A percentile compares a stretch with the other conserved stretches of the same genome.
Conservation (phyloP, 1,139 yeast genomes). For the Taphrina deformans region DNA sequence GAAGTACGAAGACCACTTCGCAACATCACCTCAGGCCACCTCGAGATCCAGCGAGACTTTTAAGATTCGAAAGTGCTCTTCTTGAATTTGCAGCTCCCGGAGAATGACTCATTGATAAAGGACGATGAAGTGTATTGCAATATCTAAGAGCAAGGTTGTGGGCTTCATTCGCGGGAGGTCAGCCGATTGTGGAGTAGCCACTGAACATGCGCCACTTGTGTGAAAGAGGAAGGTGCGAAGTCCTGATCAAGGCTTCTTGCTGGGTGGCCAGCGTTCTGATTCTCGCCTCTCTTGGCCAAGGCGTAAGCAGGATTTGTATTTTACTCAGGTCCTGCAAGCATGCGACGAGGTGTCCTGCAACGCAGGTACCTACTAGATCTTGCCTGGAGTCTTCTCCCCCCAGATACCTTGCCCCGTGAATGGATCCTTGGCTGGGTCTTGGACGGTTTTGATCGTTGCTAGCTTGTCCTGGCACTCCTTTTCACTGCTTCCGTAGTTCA, state of each 20-base stretch:
- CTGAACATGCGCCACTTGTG: not conserved
- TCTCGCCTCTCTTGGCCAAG: too few species aligned
- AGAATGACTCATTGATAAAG: too few species aligned
- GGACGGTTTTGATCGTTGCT: not conserved
- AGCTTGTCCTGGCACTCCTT: not conserved
- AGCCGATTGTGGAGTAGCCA: not conserved
- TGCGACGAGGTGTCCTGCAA: too few species aligned
- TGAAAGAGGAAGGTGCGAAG: not conserved
- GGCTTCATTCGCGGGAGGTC: not conserved
- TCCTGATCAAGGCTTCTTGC: not conserved
- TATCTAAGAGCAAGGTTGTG: not conserved
- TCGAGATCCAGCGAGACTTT: too few species aligned
- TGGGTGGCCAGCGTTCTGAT: not conserved
- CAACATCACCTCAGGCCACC: not conserved
- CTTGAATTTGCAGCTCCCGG: too few species aligned
- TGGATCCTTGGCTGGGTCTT: not conserved
- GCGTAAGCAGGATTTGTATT: too few species aligned
- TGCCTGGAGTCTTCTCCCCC: too few species aligned
- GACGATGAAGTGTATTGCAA: too few species aligned
- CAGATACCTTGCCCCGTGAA: not conserved
- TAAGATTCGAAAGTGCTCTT: too few species aligned
- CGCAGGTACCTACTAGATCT: too few species aligned
- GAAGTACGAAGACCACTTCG: not conserved
- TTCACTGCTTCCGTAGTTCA: not conserved
- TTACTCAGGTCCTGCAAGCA: too few species aligned